Base-by-base conservation (phyloP, 2,329 filamentous ascomycete species). In the Aschersonia sp. region DNA sequence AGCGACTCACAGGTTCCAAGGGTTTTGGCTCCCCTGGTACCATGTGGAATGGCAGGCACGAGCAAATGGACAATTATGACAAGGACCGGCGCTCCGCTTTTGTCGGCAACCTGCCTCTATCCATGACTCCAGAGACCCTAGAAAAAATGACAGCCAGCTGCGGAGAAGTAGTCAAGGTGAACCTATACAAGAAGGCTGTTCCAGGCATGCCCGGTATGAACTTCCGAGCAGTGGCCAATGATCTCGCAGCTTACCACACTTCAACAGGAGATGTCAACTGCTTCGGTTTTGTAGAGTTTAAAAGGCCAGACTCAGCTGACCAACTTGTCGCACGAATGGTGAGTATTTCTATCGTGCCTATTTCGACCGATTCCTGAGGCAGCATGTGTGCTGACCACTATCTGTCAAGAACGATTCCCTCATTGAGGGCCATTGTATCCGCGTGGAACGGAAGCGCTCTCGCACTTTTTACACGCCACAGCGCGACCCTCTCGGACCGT, bases 31-130 rank as follows among this genome's bases (percentile, higher is more conserved):
- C 22, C 41, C 37, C 44, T 6, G 35, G 8, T 7, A 7, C 45
- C 8, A 35, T 22, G 2, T 51, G 44, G 46, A 44, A 43, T 41
- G 44, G 45, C 5, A 41, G 49, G 8, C 48, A 45, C 32, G 48
- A 47, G 30, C 51, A 66, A 9, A 51, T 55, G 42, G 58, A 61
- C 6, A 55, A 61, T 41, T 68, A 71, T 30, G 66, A 71, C 10
- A 59, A 61, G 29, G 70, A 74, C 47, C 55, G 63, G 29, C 66
- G 69, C 29, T 74, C 72, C 1, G 58, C 72, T 30, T 76, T 69
- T 49, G 60, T 76, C 46, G 70, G 69, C 4, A 66, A 66, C 37
- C 55, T 77, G 6, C 70, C 72, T 4, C 39, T 53, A 4, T 54
- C 60, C 37, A 58, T 61, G 44, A 62, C 59, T 0, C 62, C 69